Conservation (phyloP, 2,329 filamentous ascomycete species). For the Fusarium aywerte region DNA sequence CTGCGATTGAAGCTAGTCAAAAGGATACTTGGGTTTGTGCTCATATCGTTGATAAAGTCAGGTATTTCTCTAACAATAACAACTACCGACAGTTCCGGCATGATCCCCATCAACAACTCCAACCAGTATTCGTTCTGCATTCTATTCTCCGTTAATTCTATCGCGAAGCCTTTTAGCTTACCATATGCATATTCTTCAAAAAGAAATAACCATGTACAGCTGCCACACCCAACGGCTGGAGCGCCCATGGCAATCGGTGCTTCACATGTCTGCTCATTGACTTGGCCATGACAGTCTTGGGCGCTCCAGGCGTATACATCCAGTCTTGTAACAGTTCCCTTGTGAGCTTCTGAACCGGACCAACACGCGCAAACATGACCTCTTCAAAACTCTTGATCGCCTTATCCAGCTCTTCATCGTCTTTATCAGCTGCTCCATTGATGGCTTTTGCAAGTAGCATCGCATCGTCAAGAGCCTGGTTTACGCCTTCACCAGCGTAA, state of each 20-base stretch:
- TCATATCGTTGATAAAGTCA: neutral
- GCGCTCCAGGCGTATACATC: slow-evolving; percentile 60
- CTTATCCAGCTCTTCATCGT: slow-evolving; percentile 48
- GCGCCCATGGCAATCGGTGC: slow-evolving; percentile 45
- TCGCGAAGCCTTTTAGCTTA: slow-evolving; percentile 2
- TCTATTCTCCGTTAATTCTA: neutral
- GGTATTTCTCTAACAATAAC: slow-evolving; percentile 30
- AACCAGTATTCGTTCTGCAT: neutral
- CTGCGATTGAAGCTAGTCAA: slow-evolving; percentile 1
- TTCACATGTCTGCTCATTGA: slow-evolving; percentile 49
- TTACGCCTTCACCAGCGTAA: slow-evolving; percentile 69
- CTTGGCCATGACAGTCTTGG: slow-evolving; percentile 56
- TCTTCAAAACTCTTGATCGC: slow-evolving; percentile 52
- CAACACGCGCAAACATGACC: slow-evolving; percentile 53
- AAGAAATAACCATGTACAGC: slow-evolving; percentile 47
- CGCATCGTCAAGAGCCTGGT: slow-evolving; percentile 66
- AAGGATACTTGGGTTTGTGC: neutral
- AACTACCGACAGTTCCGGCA: slow-evolving; percentile 1
- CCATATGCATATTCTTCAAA: slow-evolving; percentile 29
- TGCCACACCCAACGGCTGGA: slow-evolving; percentile 49
- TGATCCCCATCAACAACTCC: neutral
- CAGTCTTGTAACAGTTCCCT: slow-evolving; percentile 60
- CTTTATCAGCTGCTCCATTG: slow-evolving; percentile 41
- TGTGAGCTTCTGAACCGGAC: slow-evolving; percentile 54
- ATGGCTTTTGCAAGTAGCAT: slow-evolving; percentile 60